phyloP scores from a whole-genome alignment of 495 filamentous ascomycete species.

The Daldinia concentrica region DNA sequence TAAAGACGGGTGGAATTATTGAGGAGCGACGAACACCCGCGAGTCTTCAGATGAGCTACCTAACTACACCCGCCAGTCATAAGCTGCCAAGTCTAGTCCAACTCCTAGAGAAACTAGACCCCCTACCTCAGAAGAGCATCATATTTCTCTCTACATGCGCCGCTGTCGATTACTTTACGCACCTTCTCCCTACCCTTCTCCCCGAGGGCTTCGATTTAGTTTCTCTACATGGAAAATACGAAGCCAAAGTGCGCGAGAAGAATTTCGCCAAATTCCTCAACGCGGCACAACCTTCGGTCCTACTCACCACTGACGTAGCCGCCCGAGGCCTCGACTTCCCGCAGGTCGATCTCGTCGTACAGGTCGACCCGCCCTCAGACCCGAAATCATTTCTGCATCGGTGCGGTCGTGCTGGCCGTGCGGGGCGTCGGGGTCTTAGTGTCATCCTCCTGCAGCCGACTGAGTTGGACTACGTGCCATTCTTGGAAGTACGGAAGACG shows the following conservation, averaged over 20 bases:
- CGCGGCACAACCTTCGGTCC: conserved; percentile 72
- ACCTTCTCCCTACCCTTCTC: conserved; percentile 74
- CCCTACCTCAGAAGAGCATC: conserved; percentile 84
- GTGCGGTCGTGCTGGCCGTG: conserved; percentile 90
- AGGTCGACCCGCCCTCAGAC: conserved; percentile 90
- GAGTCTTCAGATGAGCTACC: conserved; percentile 87
- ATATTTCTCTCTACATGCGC: conserved; percentile 94
- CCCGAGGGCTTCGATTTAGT: conserved; percentile 71
- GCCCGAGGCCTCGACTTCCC: conserved; percentile 79
- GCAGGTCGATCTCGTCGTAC: conserved; percentile 90
- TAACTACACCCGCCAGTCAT: conserved; percentile 74
- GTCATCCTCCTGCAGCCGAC: conserved; percentile 85
- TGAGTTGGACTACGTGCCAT: conserved; percentile 89
- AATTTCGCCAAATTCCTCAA: conserved; percentile 83
- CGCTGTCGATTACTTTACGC: conserved; percentile 90
- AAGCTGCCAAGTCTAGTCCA: conserved; percentile 78
- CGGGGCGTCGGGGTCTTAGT: conserved; percentile 84
- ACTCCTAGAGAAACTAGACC: conserved; percentile 73
- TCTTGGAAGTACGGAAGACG: conserved; percentile 88
- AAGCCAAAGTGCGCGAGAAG: conserved; percentile 77
- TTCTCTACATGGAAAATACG: conserved; percentile 90
- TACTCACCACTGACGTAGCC: conserved; percentile 86
- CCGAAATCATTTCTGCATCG: conserved; percentile 96
- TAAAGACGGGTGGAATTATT: conserved; percentile 68
- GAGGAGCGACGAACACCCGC: conserved; percentile 90